Evolutionary conservation across 2,329 filamentous ascomycete species (phyloP).

Genomic region (Calonectria pauciramosa): DNA sequence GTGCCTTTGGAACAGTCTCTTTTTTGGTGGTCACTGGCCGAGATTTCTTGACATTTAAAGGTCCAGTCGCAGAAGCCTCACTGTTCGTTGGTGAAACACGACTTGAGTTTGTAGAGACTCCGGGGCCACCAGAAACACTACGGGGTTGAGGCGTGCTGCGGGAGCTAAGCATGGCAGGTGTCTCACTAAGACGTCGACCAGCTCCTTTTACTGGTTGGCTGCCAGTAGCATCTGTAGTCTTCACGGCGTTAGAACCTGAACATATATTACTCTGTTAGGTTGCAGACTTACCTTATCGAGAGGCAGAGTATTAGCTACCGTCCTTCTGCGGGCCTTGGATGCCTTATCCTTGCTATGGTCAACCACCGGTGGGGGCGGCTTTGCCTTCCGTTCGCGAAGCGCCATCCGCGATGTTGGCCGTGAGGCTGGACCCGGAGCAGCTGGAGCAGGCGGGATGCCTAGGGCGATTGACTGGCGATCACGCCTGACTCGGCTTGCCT

Average conservation of each 20-base stretch:
- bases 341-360: slow-evolving; percentile 52
- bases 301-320: slow-evolving; percentile 62
- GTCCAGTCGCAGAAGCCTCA: slow-evolving; percentile 54
- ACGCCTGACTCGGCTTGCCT: slow-evolving; percentile 72
- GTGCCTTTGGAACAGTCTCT: slow-evolving; percentile 51
- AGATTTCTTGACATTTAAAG: slow-evolving; percentile 71
- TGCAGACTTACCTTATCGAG: slow-evolving; percentile 46
- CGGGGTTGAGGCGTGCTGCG: slow-evolving; percentile 26
- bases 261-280: neutral
- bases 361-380: slow-evolving; percentile 66
- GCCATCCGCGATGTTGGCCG: slow-evolving; percentile 75
- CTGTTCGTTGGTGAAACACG: slow-evolving; percentile 59
- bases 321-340: slow-evolving; percentile 69
- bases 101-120: slow-evolving; percentile 44
- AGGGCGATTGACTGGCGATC: slow-evolving; percentile 72
- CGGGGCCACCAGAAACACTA: slow-evolving; percentile 23
- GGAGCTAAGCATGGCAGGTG: slow-evolving; percentile 53
- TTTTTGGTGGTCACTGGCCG: slow-evolving; percentile 62
- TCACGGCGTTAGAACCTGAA: slow-evolving; percentile 40
- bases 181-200: slow-evolving; percentile 64
- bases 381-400: slow-evolving; percentile 78
- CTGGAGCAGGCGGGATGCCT: slow-evolving; percentile 45
- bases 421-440: slow-evolving; percentile 47
- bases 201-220: slow-evolving; percentile 50
- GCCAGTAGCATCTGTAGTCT: slow-evolving; percentile 43